Evolutionary conservation across 1,284 basidiomycete species (phyloP).

Genomic region (Malassezia globosa): DNA sequence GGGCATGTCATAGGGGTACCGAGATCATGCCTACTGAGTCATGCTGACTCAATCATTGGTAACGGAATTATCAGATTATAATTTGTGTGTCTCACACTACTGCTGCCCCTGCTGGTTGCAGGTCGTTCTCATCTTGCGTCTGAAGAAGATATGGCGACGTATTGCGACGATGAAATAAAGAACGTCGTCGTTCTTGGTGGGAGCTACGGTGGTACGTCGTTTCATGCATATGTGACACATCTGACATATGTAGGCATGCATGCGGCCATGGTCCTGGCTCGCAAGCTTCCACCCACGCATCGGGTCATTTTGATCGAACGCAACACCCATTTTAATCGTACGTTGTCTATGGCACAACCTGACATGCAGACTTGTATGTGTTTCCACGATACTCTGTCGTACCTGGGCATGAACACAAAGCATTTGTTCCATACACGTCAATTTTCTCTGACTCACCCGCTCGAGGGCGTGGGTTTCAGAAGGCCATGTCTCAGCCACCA

Average conservation of each 20-base stretch:
- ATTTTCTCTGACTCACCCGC: slow-evolving; percentile 71
- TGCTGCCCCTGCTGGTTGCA: no score
- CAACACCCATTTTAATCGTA: slow-evolving; percentile 50
- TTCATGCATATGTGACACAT: background rate
- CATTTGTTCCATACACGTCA: slow-evolving; percentile 52
- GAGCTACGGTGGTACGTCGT: slow-evolving; percentile 34
- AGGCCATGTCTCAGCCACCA: background rate
- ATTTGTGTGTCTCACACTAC: background rate
- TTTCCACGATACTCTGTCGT: slow-evolving; percentile 52
- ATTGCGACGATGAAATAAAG: slow-evolving; percentile 14
- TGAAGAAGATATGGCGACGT: background rate
- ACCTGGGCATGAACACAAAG: slow-evolving; percentile 50
- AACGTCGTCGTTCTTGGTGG: slow-evolving; percentile 47
- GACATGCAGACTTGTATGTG: slow-evolving; percentile 49
- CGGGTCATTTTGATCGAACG: slow-evolving; percentile 50
- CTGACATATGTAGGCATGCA: slow-evolving; percentile 20
- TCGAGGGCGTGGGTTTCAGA: background rate
- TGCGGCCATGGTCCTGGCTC: slow-evolving; percentile 48
- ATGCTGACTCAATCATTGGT: no score
- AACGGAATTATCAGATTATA: slow-evolving; percentile 15
- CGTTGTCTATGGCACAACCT: background rate
- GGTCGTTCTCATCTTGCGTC: no score
- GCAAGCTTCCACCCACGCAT: slow-evolving; percentile 48
- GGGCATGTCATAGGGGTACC: no score
- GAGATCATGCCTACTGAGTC: no score